A percentile compares a stretch with the other conserved stretches of the same genome.
These are phyloP conservation scores for Pestalotiopsis sp. DNA, from an alignment of 2,329 filamentous ascomycete genomes.

Conservation along the genomic window DNA sequence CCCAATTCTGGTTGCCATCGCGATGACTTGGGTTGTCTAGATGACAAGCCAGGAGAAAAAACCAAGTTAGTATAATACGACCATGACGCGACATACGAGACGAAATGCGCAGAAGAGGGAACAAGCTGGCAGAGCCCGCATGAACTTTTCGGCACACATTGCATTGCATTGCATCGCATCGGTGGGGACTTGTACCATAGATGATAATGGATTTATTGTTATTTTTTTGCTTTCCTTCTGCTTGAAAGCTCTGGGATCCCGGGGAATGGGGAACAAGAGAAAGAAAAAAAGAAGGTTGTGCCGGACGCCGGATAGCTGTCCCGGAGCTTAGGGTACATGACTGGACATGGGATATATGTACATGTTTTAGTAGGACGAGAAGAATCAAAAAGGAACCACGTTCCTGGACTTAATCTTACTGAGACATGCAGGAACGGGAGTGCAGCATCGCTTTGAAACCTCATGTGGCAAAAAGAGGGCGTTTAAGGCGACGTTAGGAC, in stretches of 20 bases:
- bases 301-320: not conserved
- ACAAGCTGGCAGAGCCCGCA: not conserved
- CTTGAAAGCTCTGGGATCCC: not conserved
- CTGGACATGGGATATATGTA: not conserved
- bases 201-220: not conserved
- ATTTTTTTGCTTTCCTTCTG: not conserved
- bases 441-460: not conserved
- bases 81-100: slow-evolving; percentile 4
- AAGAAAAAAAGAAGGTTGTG: not conserved
- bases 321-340: not conserved
- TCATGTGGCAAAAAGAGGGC: not conserved
- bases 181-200: slow-evolving; percentile 1
- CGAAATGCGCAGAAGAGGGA: not conserved
- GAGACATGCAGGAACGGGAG: not conserved
- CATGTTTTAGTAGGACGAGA: not conserved
- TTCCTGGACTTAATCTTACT: not conserved
- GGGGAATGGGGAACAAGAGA: not conserved
- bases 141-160: not conserved
- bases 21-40: not conserved
- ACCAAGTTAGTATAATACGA: not conserved
- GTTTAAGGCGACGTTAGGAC: not conserved
- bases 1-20: not conserved
- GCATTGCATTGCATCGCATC: not conserved
- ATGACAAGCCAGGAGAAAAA: not conserved
- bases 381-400: not conserved